These are phyloP conservation scores for Amanita rubescens DNA, from an alignment of 768 basidiomycete species.

Conservation along the genomic window DNA sequence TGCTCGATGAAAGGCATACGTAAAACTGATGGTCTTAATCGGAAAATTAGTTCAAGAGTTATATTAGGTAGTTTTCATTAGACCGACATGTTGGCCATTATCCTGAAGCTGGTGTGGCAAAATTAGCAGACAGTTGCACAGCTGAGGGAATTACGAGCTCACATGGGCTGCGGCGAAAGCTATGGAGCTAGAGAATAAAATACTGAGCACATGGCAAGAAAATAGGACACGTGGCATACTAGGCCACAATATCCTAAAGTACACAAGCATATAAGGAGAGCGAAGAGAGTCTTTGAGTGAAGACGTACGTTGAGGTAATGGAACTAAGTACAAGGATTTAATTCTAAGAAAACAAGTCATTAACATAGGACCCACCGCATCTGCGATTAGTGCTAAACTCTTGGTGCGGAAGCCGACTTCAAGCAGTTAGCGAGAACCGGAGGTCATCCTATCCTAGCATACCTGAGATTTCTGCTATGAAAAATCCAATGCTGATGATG, in stretches of 20 bases:
- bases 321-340: slow-evolving; percentile 28
- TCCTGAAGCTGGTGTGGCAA: slow-evolving; percentile 30
- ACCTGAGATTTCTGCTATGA: slow-evolving; percentile 43
- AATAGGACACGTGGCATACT: slow-evolving; percentile 20
- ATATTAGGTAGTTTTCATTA: not conserved
- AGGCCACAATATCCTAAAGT: slow-evolving; percentile 38
- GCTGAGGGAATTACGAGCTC: slow-evolving; percentile 13
- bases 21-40: slow-evolving; percentile 39
- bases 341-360: not conserved
- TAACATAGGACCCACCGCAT: slow-evolving; percentile 34
- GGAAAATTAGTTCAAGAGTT: not conserved
- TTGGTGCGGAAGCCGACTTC: slow-evolving; percentile 48
- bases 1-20: slow-evolving; percentile 49
- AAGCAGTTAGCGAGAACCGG: not conserved
- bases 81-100: slow-evolving; percentile 34
- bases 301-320: slow-evolving; percentile 45
- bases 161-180: slow-evolving; percentile 41
- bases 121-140: not conserved
- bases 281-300: not conserved
- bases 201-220: not conserved
- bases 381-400: slow-evolving; percentile 48
- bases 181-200: slow-evolving; percentile 26
- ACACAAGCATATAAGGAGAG: not conserved
- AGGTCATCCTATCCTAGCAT: not conserved
- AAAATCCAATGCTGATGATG: slow-evolving; percentile 39